phyloP scores from a whole-genome alignment of 78 protist species.

The Dictyostelium citrinum region DNA sequence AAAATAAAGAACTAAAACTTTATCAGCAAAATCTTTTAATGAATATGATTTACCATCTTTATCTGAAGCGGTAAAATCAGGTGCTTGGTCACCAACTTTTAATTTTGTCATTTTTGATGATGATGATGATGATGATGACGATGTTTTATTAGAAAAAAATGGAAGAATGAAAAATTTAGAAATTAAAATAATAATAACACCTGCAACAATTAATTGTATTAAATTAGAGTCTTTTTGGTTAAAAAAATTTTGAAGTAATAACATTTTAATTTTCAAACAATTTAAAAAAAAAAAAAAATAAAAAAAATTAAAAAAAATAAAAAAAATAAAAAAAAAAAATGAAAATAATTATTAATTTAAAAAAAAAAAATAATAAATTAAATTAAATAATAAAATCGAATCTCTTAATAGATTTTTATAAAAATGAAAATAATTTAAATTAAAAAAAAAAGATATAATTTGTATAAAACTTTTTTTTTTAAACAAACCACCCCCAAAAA shows the following conservation, averaged over 20 bases:
- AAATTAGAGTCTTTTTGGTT: neutral
- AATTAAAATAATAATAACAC: neutral
- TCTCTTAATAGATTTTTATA: neutral
- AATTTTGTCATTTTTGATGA: conserved; percentile 39
- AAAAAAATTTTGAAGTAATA: neutral
- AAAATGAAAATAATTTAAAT: too few species aligned
- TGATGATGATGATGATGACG: neutral
- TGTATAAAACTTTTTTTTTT: too few species aligned
- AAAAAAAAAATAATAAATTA: neutral
- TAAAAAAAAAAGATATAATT: too few species aligned
- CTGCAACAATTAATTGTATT: neutral
- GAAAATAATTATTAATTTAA: neutral
- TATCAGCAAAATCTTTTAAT: conserved; percentile 14
- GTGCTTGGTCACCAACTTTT: conserved; percentile 67
- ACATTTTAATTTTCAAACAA: neutral
- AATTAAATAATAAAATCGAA: neutral
- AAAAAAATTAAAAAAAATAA: neutral
- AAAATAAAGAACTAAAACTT: conserved; percentile 48
- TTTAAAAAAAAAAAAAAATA: neutral
- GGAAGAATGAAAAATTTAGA: neutral
- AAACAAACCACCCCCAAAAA: too few species aligned
- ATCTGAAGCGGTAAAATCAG: conserved; percentile 20
- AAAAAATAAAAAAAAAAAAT: neutral
- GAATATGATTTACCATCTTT: conserved; percentile 12
- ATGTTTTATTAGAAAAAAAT: neutral